Evolutionary conservation across 106 monocot genomes (phyloP).

Genomic region (Dendrobium chrysotoxum): DNA sequence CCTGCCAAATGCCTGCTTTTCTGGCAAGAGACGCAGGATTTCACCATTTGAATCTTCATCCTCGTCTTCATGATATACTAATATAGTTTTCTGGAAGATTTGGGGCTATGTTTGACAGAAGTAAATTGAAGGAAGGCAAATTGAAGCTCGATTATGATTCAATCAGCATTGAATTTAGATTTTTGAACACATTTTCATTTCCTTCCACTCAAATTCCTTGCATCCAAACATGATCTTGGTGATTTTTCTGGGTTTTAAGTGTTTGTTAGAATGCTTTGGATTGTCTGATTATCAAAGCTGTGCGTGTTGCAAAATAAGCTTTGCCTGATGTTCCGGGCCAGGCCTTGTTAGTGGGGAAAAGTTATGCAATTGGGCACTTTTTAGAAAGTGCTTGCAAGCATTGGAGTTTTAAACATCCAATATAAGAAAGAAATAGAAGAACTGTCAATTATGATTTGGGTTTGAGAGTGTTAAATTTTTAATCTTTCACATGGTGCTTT

Average conservation of each 20-base stretch:
- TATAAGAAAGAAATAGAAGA: background rate
- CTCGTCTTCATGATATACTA: conserved; percentile 50
- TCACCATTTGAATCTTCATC: conserved; percentile 46
- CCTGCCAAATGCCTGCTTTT: conserved; percentile 28
- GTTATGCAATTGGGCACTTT: background rate
- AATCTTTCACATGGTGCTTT: too few species aligned
- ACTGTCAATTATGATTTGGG: background rate
- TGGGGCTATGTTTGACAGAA: background rate
- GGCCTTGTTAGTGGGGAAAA: background rate
- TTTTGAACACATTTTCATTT: background rate
- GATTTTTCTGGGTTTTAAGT: too few species aligned
- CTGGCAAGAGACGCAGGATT: conserved; percentile 42
- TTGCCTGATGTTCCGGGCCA: too few species aligned
- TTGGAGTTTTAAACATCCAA: background rate
- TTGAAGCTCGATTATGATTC: background rate
- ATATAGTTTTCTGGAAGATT: background rate
- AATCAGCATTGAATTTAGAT: background rate
- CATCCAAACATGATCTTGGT: background rate
- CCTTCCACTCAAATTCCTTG: background rate
- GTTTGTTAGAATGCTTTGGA: too few species aligned
- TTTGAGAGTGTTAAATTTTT: background rate
- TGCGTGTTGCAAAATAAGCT: too few species aligned
- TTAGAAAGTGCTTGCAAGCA: background rate
- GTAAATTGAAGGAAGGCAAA: background rate
- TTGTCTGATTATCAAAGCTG: too few species aligned